phyloP scores from a whole-genome alignment of 139 green algal genomes.

The Edaphochlamys debaryana region DNA sequence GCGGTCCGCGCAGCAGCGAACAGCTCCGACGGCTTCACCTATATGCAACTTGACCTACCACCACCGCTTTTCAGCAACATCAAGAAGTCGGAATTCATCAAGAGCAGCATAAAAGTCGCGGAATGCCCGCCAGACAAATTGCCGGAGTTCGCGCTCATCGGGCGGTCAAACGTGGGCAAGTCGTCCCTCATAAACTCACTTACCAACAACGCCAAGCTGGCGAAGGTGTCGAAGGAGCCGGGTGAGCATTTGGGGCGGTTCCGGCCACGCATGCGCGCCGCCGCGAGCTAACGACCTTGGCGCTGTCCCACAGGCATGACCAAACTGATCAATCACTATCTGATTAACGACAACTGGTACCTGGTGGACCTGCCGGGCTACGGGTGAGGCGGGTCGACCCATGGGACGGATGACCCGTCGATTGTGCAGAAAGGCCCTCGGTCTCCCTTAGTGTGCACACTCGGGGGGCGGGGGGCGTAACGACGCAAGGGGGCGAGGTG shows the following conservation, averaged over 20 bases:
- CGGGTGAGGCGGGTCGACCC: slow-evolving; percentile 78
- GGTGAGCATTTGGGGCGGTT: slow-evolving; percentile 57
- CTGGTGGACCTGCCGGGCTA: slow-evolving; percentile 95
- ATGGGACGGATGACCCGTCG: too few species aligned
- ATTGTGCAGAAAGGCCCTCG: too few species aligned
- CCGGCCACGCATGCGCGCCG: neutral
- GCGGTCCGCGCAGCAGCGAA: neutral
- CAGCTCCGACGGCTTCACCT: slow-evolving; percentile 24
- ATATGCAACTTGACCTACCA: slow-evolving; percentile 44
- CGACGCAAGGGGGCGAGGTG: too few species aligned
- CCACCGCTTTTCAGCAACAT: slow-evolving; percentile 29
- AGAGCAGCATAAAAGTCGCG: slow-evolving; percentile 72
- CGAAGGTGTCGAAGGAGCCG: slow-evolving; percentile 90
- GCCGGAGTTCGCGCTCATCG: slow-evolving; percentile 96
- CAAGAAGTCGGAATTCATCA: slow-evolving; percentile 67
- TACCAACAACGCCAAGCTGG: slow-evolving; percentile 79
- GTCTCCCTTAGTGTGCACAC: too few species aligned
- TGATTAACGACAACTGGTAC: slow-evolving; percentile 94
- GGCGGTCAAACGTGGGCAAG: slow-evolving; percentile 96
- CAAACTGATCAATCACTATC: slow-evolving; percentile 94
- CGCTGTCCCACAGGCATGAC: slow-evolving; percentile 83
- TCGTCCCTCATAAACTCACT: slow-evolving; percentile 95
- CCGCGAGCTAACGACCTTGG: neutral
- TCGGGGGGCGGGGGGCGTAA: too few species aligned
- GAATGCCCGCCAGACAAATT: slow-evolving; percentile 73